Conservation (phyloP, 805 yeast genomes). For the Pichia pseudocactophila region DNA sequence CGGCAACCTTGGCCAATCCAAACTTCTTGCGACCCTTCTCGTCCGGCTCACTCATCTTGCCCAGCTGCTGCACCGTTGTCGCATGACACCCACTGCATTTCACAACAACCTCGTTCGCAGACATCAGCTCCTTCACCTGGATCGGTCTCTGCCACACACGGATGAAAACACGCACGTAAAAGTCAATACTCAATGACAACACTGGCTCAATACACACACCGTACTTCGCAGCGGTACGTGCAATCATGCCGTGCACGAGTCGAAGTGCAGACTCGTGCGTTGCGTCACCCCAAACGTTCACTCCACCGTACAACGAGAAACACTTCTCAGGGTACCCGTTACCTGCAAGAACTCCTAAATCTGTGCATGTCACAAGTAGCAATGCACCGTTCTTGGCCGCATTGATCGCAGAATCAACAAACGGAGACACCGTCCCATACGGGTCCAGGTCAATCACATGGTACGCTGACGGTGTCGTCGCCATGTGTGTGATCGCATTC, state of each 20-base stretch:
- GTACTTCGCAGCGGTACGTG: slow-evolving; percentile 81
- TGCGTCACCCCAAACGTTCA: slow-evolving; percentile 74
- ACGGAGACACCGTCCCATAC: slow-evolving; percentile 95
- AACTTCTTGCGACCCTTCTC: slow-evolving; percentile 32
- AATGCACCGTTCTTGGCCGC: slow-evolving; percentile 78
- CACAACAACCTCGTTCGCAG: slow-evolving; percentile 68
- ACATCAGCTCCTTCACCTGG: slow-evolving; percentile 69
- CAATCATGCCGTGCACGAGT: slow-evolving; percentile 67
- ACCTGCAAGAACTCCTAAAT: slow-evolving; percentile 91
- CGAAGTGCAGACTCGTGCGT: slow-evolving; percentile 92
- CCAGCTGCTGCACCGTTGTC: slow-evolving; percentile 62
- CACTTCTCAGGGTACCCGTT: slow-evolving; percentile 96
- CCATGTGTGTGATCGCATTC: slow-evolving; percentile 87
- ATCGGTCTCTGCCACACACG: slow-evolving; percentile 71
- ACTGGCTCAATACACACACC: slow-evolving; percentile 83
- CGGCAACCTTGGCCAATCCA: slow-evolving; percentile 53
- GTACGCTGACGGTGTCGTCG: slow-evolving; percentile 42
- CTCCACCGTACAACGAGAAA: slow-evolving; percentile 90
- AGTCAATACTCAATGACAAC: slow-evolving; percentile 79
- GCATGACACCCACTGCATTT: slow-evolving; percentile 86
- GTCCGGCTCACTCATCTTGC: slow-evolving; percentile 38
- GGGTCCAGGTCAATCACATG: slow-evolving; percentile 95
- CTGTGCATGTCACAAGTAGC: slow-evolving; percentile 89
- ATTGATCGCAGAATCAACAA: slow-evolving; percentile 85
- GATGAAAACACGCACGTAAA: slow-evolving; percentile 81